Percentiles rank a stretch among this genome's conserved stretches.
phyloP scores from a whole-genome alignment of 208 protist genomes.

The Trypanosomatidae sp. region DNA sequence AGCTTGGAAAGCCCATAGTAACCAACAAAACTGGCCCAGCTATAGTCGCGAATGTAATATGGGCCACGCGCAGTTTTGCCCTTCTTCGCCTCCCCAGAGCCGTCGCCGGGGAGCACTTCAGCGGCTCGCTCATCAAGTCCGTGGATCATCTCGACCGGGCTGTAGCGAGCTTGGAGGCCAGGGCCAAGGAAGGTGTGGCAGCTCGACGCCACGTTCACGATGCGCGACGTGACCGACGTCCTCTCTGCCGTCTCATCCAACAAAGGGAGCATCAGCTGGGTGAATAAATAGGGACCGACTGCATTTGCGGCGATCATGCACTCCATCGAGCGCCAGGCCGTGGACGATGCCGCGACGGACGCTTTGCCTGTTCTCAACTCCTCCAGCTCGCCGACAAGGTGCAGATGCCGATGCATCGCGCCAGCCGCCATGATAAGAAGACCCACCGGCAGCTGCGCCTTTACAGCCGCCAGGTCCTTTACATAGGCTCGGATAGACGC shows the following conservation, averaged over 20 bases:
- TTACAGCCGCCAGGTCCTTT: conserved; percentile 28
- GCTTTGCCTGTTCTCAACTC: conserved; percentile 15
- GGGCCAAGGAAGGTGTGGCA: conserved; percentile 85
- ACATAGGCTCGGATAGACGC: conserved; percentile 70
- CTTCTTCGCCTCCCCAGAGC: not conserved
- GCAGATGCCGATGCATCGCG: conserved; percentile 57
- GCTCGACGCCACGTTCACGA: conserved; percentile 86
- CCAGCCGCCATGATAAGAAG: conserved; percentile 84
- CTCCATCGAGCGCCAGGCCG: conserved; percentile 54
- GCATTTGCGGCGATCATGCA: conserved; percentile 82
- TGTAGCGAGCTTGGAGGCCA: conserved; percentile 10
- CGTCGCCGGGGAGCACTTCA: conserved; percentile 7
- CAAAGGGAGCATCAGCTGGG: conserved; percentile 68
- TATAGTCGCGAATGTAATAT: conserved; percentile 48
- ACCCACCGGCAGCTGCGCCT: conserved; percentile 45
- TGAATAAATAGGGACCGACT: conserved; percentile 78
- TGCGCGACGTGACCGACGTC: conserved; percentile 62
- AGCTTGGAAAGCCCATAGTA: conserved; percentile 90
- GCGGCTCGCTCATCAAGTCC: conserved; percentile 34
- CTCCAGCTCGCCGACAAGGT: conserved; percentile 23
- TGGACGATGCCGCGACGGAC: conserved; percentile 10
- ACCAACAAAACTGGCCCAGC: conserved; percentile 63
- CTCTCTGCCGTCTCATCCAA: conserved; percentile 57
- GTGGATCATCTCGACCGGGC: conserved; percentile 68
- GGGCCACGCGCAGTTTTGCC: not conserved